Conservation (phyloP, 139 green algal species). For the Chlamydomonas sphaeroides region DNA sequence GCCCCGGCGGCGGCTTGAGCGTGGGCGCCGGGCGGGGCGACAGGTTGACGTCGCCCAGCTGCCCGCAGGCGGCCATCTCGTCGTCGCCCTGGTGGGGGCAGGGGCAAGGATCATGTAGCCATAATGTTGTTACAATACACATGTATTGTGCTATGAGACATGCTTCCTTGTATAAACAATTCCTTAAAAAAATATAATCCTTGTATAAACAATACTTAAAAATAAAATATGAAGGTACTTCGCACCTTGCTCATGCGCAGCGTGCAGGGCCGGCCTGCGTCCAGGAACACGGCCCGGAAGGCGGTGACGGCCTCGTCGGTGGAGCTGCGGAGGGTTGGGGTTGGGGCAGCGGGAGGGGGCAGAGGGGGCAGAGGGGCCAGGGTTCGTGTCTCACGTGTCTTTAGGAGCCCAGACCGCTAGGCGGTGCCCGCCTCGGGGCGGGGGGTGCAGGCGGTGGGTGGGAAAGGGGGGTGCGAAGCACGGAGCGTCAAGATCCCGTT, state of each 20-base stretch:
- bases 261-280: constrained; percentile 78
- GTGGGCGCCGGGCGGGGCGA: constrained; percentile 17
- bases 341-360: background rate
- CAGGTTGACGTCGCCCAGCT: constrained; percentile 69
- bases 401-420: no score
- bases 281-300: constrained; percentile 43
- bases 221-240: no score
- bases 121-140: no score
- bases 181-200: no score
- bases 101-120: no score
- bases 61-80: constrained; percentile 88
- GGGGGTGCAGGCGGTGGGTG: no score
- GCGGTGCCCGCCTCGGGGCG: no score
- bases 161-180: no score
- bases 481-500: no score
- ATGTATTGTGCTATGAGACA: no score
- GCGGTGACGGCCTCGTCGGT: background rate
- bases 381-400: background rate
- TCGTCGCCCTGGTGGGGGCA: constrained; percentile 33
- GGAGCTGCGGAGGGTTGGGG: background rate
- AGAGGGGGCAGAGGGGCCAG: background rate
- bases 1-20: constrained; percentile 36
- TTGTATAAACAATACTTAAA: no score
- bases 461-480: no score
- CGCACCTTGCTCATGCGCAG: constrained; percentile 69